Conservation (phyloP, 2,329 filamentous ascomycete genomes). For the Arthrobotrys sinensis region DNA sequence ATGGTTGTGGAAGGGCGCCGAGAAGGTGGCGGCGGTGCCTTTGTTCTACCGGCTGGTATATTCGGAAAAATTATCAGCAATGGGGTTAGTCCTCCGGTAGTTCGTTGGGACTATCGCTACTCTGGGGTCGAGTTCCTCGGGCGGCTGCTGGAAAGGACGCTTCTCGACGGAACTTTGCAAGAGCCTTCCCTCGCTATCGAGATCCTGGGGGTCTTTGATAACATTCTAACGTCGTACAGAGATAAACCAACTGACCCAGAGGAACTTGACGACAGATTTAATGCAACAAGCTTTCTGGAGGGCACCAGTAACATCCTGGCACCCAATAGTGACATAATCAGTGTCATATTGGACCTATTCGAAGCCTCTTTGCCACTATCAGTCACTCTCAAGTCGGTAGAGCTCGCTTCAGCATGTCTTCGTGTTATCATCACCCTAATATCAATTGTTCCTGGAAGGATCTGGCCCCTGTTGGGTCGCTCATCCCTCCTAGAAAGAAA, state of each 20-base stretch:
- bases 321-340: slow-evolving; percentile 80
- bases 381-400: slow-evolving; percentile 75
- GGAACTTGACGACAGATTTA: slow-evolving; percentile 55
- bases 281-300: slow-evolving; percentile 69
- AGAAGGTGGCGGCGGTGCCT: slow-evolving; percentile 65
- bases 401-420: slow-evolving; percentile 81
- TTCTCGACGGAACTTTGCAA: slow-evolving; percentile 58
- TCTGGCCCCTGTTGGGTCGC: slow-evolving; percentile 90
- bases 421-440: slow-evolving; percentile 84
- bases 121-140: slow-evolving; percentile 64
- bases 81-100: slow-evolving; percentile 62
- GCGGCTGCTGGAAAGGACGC: slow-evolving; percentile 63
- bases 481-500: slow-evolving; percentile 84
- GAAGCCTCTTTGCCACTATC: slow-evolving; percentile 72
- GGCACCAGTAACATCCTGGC: slow-evolving; percentile 74
- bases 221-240: slow-evolving; percentile 54
- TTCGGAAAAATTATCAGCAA: slow-evolving; percentile 63
- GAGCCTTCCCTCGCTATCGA: slow-evolving; percentile 63
- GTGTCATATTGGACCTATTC: slow-evolving; percentile 86
- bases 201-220: slow-evolving; percentile 63
- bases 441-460: slow-evolving; percentile 80
- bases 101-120: slow-evolving; percentile 64
- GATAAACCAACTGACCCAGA: slow-evolving; percentile 63
- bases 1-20: slow-evolving; percentile 74
- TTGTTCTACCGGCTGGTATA: slow-evolving; percentile 63